A percentile compares a stretch with the other conserved stretches of the same genome.
Conservation (phyloP, 2,329 filamentous ascomycete genomes). For the Grosmannia clavigera region DNA sequence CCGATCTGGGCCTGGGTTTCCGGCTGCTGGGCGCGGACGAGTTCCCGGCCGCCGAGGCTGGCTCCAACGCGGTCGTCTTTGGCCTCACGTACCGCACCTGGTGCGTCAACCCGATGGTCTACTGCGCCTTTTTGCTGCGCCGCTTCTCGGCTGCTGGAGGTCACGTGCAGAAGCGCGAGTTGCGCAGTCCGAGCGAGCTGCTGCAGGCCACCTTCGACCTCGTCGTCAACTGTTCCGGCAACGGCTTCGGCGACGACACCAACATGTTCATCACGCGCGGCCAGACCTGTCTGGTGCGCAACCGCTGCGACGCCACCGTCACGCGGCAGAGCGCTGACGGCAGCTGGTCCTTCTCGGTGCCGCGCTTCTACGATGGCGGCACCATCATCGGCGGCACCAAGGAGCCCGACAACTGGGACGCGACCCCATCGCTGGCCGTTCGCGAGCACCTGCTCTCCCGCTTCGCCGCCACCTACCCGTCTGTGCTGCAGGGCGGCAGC, state of each 20-base stretch:
- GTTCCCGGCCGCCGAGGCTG: neutral
- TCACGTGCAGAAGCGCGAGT: conserved; percentile 19
- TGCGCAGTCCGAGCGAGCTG: conserved; percentile 25
- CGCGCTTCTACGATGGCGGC: conserved; percentile 47
- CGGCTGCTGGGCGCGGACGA: conserved; percentile 22
- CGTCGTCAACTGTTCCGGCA: conserved; percentile 34
- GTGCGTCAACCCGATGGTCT: conserved; percentile 42
- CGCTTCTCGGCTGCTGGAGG: conserved; percentile 26
- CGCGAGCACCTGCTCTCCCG: conserved; percentile 31
- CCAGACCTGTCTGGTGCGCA: conserved; percentile 33
- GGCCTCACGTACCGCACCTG: conserved; percentile 41
- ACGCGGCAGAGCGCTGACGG: conserved; percentile 52
- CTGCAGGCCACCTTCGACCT: conserved; percentile 18
- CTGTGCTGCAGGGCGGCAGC: conserved; percentile 8
- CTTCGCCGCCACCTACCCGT: conserved; percentile 29
- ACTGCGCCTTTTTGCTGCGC: conserved; percentile 35
- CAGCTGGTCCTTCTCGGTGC: conserved; percentile 50
- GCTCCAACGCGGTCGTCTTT: conserved; percentile 20
- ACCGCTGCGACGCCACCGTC: conserved; percentile 27
- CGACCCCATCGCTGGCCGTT: conserved; percentile 32
- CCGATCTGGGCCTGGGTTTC: conserved; percentile 25
- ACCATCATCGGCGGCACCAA: conserved; percentile 57
- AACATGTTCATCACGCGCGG: conserved; percentile 31
- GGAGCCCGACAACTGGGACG: conserved; percentile 43
- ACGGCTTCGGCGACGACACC: conserved; percentile 26